Percentiles rank a stretch among this genome's conserved stretches.
phyloP scores from a whole-genome alignment of 2,329 filamentous ascomycete species.

The Pseudopyricularia javanii region DNA sequence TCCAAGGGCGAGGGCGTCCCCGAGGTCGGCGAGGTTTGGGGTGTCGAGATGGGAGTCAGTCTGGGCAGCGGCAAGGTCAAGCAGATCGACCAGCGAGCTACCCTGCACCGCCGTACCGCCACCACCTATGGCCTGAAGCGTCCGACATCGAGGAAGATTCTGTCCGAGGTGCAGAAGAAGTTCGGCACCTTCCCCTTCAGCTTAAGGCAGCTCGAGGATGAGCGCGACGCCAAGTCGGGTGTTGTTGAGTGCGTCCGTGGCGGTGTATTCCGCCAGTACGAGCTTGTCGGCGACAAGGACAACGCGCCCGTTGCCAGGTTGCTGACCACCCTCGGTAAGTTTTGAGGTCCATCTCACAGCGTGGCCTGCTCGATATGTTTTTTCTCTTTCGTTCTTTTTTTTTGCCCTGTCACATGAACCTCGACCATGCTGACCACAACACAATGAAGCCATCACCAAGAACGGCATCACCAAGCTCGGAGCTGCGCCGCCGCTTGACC shows the following conservation, averaged over 20 bases:
- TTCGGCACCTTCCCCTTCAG: constrained; percentile 98
- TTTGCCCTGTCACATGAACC: neutral
- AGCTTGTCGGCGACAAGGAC: constrained; percentile 91
- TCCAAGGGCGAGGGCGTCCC: constrained; percentile 83
- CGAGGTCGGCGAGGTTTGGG: constrained; percentile 90
- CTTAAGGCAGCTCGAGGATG: constrained; percentile 90
- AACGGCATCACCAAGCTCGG: constrained; percentile 85
- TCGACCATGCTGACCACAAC: constrained; percentile 1
- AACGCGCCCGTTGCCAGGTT: constrained; percentile 71
- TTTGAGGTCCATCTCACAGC: constrained; percentile 1
- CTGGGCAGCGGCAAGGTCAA: constrained; percentile 91
- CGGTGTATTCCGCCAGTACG: constrained; percentile 89
- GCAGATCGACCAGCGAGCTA: constrained; percentile 74
- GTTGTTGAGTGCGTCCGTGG: constrained; percentile 92
- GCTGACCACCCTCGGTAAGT: constrained; percentile 85
- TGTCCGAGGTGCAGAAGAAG: constrained; percentile 93
- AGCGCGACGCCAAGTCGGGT: constrained; percentile 89
- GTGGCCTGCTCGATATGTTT: too few species aligned
- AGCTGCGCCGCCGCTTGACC: constrained; percentile 61
- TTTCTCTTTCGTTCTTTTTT: constrained; percentile 4
- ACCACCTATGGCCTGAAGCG: constrained; percentile 91
- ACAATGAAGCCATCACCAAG: constrained; percentile 70
- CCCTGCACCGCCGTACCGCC: constrained; percentile 82
- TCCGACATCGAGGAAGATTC: constrained; percentile 79
- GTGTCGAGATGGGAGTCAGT: constrained; percentile 89